Evolutionary conservation across 2,329 filamentous ascomycete species (phyloP), one percentile per base, ranked within the genome.

Genomic region (Colletotrichum eremochloae): DNA sequence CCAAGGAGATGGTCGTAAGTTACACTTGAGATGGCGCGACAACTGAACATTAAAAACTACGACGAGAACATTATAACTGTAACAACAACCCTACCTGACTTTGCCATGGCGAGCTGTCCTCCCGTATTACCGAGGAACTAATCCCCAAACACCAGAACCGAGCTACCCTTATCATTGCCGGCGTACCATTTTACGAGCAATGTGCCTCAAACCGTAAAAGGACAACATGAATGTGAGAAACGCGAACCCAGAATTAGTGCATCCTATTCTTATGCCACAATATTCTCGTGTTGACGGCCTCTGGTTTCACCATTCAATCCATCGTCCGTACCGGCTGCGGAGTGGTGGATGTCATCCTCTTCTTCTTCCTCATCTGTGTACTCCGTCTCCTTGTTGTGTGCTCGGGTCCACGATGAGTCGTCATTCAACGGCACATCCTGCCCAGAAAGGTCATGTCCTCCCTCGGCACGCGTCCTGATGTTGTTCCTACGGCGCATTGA

Each of bases 371-470:
- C 91, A 18, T 91, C 90, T 40, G 89, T 87, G 68, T 90, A 84
- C 29, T 87, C 86, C 36, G 86, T 86, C 29, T 85, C 85, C 77
- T 89, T 86, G 78, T 93, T 92, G 33, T 84, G 85, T 18, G 93
- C 93, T 8, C 92, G 92, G 46, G 95, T 90, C 96, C 96, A 98
- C 15, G 93, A 94, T 79, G 96, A 94, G 70, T 92, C 88, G 79
- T 94, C 93, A 75, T 94, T 90, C 74, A 95, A 83, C 20, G 94
- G 92, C 60, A 89, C 89, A 80, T 98, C 95, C 84, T 98, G 96
- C 60, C 88, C 88, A 2, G 94, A 93, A 50, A 98, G 88, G 79
- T 98, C 95, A 71, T 95, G 88, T 9, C 94, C 93, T 20, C 71
- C 71, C 78, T 96, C 93, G 38, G 84, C 86, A 75, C 90, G 88